Evolutionary conservation across 2,329 filamentous ascomycete genomes (phyloP), one percentile per base, ranked within the genome.

Genomic region (Zymoseptoria ardabiliae): DNA sequence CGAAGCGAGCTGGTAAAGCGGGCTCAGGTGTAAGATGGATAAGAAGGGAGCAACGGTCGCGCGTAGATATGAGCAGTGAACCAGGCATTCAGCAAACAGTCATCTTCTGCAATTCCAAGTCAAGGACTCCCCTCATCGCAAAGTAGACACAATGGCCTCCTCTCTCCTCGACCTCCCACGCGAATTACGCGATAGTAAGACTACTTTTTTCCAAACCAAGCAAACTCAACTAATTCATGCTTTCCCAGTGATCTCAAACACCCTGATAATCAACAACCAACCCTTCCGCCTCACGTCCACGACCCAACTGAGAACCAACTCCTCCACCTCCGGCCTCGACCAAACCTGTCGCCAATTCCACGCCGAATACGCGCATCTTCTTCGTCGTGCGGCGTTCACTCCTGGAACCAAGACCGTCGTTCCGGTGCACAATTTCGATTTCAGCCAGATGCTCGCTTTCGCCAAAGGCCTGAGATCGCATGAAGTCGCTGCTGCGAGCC

Each of bases 101-200:
- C 35, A 45, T 13, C 13, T 17, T n/a, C 13, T 45, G n/a, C 35
- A 23, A 2, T 23, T 23, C 22, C 22, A 35, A 35, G 8, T 13
- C 4, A 13, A 13, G 11, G 10, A 10, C 4, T 35, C 10, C 30
- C 10, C 6, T 13, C 11, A 13, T 13, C 6, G n/a, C n/a, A 6
- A 56, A n/a, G 30, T 50, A 17, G 56, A 17, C 19, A 58, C 51
- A 53, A 63, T 63, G 61, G 56, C 56, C 21, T 63, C 61, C 48
- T 62, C 56, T 56, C 62, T 65, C n/a, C 58, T 66, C 41, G 49
- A 45, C 10, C 62, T 64, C 10, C 64, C 64, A 4, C 55, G 60
- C 25, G 64, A 66, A 48, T 53, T 66, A 22, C 60, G 64, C 5
- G 60, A 66, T 50, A 64, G 61, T 61, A 61, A 41, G 58, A 28